A percentile compares a stretch with the other conserved stretches of the same genome.
Conservation (phyloP, 345 rosid genomes). For the Tarenaya hassleriana region DNA sequence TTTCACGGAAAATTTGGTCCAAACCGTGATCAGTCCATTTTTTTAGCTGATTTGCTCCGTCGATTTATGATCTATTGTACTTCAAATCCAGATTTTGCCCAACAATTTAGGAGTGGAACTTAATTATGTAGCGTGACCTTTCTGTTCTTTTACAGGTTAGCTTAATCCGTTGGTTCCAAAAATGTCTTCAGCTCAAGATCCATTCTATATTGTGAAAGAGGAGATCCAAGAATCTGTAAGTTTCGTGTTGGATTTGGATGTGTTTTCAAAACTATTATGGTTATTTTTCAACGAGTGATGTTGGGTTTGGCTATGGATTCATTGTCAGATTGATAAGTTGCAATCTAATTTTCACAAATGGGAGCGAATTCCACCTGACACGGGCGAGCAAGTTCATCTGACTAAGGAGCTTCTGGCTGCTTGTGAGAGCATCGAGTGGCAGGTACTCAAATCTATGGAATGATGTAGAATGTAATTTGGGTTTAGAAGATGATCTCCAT, state of each 20-base stretch:
- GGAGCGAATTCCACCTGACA: conserved; percentile 59
- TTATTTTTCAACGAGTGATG: conserved; percentile 6
- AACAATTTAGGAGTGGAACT: conserved; percentile 2
- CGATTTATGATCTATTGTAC: too few species aligned
- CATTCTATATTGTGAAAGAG: conserved; percentile 94
- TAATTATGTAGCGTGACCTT: not conserved
- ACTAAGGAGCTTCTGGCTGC: conserved; percentile 61
- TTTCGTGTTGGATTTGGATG: conserved; percentile 11
- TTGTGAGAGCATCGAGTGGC: conserved; percentile 96
- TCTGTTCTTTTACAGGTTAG: conserved; percentile 7
- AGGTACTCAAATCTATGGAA: conserved; percentile 38
- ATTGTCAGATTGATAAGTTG: conserved; percentile 80
- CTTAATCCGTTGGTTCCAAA: not conserved
- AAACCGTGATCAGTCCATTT: too few species aligned
- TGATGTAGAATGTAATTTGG: not conserved
- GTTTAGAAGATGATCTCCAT: not conserved
- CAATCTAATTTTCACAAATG: conserved; percentile 78
- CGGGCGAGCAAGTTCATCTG: conserved; percentile 58
- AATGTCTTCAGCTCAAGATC: conserved; percentile 99
- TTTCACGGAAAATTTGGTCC: too few species aligned
- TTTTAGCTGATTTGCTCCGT: too few species aligned
- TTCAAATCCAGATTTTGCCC: too few species aligned
- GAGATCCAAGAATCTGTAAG: conserved; percentile 97
- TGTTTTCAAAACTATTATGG: not conserved
- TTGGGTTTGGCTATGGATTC: conserved; percentile 9